These are phyloP conservation scores for Madurella fahalii DNA, from an alignment of 2,329 filamentous ascomycete species.

Conservation along the genomic window DNA sequence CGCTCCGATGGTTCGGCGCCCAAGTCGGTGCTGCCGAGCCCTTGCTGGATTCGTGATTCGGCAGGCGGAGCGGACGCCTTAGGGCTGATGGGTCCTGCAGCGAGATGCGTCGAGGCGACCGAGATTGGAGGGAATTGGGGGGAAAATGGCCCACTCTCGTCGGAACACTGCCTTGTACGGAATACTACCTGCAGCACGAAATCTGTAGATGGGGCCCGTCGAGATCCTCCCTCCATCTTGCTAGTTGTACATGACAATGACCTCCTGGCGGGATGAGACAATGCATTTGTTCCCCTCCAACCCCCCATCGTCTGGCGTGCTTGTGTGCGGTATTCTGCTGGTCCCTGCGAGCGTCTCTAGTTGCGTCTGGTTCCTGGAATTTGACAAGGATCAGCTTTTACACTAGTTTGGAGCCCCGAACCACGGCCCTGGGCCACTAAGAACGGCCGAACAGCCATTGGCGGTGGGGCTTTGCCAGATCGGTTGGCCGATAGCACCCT, in stretches of 20 bases:
- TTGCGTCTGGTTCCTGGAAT: too few species aligned
- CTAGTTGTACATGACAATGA: neutral
- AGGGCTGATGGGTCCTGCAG: conserved; percentile 16
- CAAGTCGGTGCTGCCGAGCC: neutral
- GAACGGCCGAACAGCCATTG: neutral
- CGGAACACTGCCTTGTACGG: too few species aligned
- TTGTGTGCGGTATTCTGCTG: neutral
- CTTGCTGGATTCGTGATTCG: neutral
- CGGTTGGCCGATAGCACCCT: conserved; percentile 7
- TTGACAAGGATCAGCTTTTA: too few species aligned
- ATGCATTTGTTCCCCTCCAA: neutral
- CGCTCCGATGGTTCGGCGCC: neutral
- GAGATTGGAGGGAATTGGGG: too few species aligned
- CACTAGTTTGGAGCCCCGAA: conserved; percentile 2
- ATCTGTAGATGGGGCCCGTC: neutral
- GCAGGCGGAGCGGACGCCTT: neutral
- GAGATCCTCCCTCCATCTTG: neutral
- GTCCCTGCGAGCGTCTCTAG: too few species aligned
- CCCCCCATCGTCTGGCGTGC: neutral
- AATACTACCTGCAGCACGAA: neutral
- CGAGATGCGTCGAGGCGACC: neutral
- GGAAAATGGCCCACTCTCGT: too few species aligned
- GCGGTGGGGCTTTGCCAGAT: neutral
- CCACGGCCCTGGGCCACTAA: conserved; percentile 17
- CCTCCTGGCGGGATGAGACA: neutral